Evolutionary conservation across 2,329 filamentous ascomycete species (phyloP), one percentile per base, ranked within the genome.

Genomic region (Colletotrichum falcatum): DNA sequence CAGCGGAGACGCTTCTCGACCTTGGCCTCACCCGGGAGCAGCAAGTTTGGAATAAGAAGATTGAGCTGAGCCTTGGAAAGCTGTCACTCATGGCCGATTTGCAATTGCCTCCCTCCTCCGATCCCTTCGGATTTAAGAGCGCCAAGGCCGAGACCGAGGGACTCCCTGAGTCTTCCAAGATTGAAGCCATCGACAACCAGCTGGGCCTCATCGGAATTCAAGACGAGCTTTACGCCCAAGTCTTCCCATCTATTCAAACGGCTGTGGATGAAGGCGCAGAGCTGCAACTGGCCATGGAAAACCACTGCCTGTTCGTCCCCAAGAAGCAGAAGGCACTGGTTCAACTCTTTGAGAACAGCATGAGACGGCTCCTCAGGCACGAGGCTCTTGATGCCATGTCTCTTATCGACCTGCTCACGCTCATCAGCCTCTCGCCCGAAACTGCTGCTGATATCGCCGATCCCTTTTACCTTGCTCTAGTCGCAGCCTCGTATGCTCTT

Each of bases 1-100:
- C 95, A 14, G 91, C 92, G 6, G 83, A 89, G 51, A 92, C 91
- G 0, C 86, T 99, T 56, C 84, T 92, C 53, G 84, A 89, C 9
- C 85, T 95, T 26, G 94, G 93, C 0, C 83, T 91, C 26, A 86
- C 87, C 60, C 89, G 90, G 64, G 95, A 98, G 79, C 88, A 89
- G 62, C 92, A 95, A 75, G 82, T 96, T 5, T 98, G 95, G 95
- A 94, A 90, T 81, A 97, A 97, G 83, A 96, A 97, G 80, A 93
- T 97, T 42, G 92, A 98, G 80, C 84, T 98, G 33, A 97, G 94
- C 70, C 86, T 99, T 48, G 92, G 93, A 44, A 98, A 98, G 81
- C 86, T 99, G 56, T 89, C 91, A 20, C 86, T 90, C 64, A 81
- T 98, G 74, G 93, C 93, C 20, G 88, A 90, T 48, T 84, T 83